Conservation (phyloP, 2,329 filamentous ascomycete genomes). For the Fusarium mexicanum region DNA sequence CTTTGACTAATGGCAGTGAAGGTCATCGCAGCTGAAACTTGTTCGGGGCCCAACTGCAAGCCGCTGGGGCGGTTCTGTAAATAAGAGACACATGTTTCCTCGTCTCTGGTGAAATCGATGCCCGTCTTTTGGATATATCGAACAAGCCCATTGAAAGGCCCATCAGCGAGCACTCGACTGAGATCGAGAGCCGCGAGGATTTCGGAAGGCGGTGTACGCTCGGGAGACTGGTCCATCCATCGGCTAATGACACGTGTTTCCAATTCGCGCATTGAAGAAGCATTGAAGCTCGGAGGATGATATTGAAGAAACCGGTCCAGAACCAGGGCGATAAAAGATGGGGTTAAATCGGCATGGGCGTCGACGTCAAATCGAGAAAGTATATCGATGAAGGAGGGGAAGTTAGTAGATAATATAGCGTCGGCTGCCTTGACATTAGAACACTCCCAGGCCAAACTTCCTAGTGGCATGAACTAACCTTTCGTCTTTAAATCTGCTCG, state of each 20-base stretch:
- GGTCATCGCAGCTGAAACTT: slow-evolving; percentile 82
- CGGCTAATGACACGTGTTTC: slow-evolving; percentile 73
- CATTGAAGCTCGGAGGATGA: slow-evolving; percentile 85
- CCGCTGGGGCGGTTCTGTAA: slow-evolving; percentile 63
- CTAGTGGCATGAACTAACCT: slow-evolving; percentile 64
- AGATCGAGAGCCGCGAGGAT: slow-evolving; percentile 77
- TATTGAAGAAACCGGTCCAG: slow-evolving; percentile 89
- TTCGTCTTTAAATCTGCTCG: slow-evolving; percentile 87
- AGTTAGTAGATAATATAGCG: slow-evolving; percentile 85
- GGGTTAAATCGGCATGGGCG: slow-evolving; percentile 72
- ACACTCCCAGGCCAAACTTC: slow-evolving; percentile 40
- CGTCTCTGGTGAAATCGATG: slow-evolving; percentile 76
- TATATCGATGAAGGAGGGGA: slow-evolving; percentile 79
- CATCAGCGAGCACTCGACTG: slow-evolving; percentile 70
- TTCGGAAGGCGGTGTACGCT: slow-evolving; percentile 73
- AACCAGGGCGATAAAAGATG: slow-evolving; percentile 79
- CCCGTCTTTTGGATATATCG: slow-evolving; percentile 80
- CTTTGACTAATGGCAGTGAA: slow-evolving; percentile 69
- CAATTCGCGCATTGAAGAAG: slow-evolving; percentile 76
- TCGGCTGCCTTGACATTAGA: slow-evolving; percentile 72
- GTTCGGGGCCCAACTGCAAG: slow-evolving; percentile 78
- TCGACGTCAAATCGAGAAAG: slow-evolving; percentile 72
- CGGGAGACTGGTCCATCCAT: slow-evolving; percentile 65
- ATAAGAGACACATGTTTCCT: slow-evolving; percentile 70
- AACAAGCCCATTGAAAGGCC: slow-evolving; percentile 65